Conservation (phyloP, 2,329 filamentous ascomycete genomes). For the Macrophomina pseudophaseolina region DNA sequence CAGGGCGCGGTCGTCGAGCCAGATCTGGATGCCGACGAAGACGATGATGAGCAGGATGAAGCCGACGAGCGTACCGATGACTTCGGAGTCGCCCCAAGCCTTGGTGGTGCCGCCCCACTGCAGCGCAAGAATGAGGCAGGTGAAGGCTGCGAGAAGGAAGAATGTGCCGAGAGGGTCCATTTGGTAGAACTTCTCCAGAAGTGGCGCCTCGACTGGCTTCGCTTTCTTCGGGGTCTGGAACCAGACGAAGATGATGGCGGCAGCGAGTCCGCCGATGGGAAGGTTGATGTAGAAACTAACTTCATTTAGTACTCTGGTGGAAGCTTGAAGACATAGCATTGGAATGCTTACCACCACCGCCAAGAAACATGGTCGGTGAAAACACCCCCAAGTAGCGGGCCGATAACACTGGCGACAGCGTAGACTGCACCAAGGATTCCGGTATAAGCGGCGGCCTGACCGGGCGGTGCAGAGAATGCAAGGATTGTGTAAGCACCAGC, state of each 20-base stretch:
- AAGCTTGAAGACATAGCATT: not conserved
- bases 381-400: constrained; percentile 50
- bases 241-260: constrained; percentile 46
- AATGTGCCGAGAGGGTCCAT: constrained; percentile 52
- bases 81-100: constrained; percentile 39
- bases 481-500: constrained; percentile 50
- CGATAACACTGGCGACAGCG: constrained; percentile 43
- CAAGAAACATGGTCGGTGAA: constrained; percentile 49
- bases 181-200: constrained; percentile 47
- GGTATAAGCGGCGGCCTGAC: constrained; percentile 45
- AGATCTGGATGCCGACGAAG: constrained; percentile 45
- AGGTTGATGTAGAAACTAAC: constrained; percentile 52
- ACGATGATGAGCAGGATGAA: constrained; percentile 45
- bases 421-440: constrained; percentile 46
- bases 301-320: not conserved
- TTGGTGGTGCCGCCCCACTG: constrained; percentile 49
- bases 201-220: constrained; percentile 32
- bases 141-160: constrained; percentile 47
- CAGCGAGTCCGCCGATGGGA: constrained; percentile 50
- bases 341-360: constrained; percentile 40
- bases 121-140: constrained; percentile 53
- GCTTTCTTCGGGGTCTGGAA: constrained; percentile 43
- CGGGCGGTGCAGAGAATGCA: constrained; percentile 48
- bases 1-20: constrained; percentile 48
- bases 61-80: constrained; percentile 54